Evolutionary conservation across 805 yeast genomes (phyloP).

Genomic region (Helenozyma baotianmanensis): DNA sequence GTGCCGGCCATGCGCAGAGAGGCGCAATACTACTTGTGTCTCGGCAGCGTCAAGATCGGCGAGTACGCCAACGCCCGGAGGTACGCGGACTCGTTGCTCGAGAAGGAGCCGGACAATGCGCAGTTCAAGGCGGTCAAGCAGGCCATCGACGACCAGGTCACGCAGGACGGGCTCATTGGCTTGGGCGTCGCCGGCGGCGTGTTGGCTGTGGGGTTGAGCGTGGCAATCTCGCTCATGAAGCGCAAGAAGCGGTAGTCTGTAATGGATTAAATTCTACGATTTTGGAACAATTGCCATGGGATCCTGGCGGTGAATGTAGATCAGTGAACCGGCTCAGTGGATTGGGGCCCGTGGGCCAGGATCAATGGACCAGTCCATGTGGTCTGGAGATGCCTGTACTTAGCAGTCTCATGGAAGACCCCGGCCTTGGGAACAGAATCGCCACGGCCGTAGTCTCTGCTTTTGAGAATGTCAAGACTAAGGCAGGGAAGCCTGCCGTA

Average conservation of each 20-base stretch:
- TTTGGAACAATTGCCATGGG: too few relatives aligned
- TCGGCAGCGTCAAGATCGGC: conserved; percentile 85
- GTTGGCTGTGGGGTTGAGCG: conserved; percentile 78
- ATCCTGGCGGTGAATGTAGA: too few relatives aligned
- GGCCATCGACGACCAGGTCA: conserved; percentile 78
- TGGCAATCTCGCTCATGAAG: conserved; percentile 39
- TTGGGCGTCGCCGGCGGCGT: conserved; percentile 83
- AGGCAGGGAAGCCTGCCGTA: conserved; percentile 52
- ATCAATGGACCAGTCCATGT: too few relatives aligned
- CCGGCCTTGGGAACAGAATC: conserved; percentile 15
- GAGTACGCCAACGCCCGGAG: conserved; percentile 83
- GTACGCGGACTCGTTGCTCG: conserved; percentile 72
- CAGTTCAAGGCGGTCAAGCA: conserved; percentile 72
- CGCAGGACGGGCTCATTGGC: conserved; percentile 85
- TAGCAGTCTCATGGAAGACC: too few relatives aligned
- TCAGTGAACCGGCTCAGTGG: too few relatives aligned
- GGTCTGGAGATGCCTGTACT: too few relatives aligned
- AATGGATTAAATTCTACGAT: background rate
- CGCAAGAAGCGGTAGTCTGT: conserved; percentile 23
- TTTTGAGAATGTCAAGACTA: conserved; percentile 27
- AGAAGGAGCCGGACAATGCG: conserved; percentile 77
- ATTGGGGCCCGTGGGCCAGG: too few relatives aligned
- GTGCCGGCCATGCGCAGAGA: conserved; percentile 84
- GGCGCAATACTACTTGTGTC: conserved; percentile 77
- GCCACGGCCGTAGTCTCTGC: conserved; percentile 22